These are phyloP conservation scores for Cladobotryum mycophilum DNA, from an alignment of 2,329 filamentous ascomycete species.

Conservation along the genomic window DNA sequence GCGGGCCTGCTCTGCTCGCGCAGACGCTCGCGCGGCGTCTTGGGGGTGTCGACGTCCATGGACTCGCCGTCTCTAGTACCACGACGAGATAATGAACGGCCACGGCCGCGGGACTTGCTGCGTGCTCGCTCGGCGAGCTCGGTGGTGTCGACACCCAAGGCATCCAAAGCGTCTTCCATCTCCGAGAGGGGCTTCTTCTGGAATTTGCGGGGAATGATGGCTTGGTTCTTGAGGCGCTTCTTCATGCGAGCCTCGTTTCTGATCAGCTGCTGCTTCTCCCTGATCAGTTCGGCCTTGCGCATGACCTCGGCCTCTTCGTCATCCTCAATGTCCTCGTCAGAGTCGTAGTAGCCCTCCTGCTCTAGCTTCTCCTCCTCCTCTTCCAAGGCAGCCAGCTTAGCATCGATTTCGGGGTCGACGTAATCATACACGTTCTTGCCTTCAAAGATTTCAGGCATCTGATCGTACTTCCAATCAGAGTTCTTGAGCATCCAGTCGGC, in stretches of 20 bases:
- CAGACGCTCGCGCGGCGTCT: conserved; percentile 50
- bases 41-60: conserved; percentile 64
- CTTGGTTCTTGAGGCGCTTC: conserved; percentile 95
- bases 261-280: conserved; percentile 88
- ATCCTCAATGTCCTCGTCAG: conserved; percentile 74
- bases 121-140: conserved; percentile 68
- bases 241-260: conserved; percentile 92
- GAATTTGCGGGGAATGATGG: conserved; percentile 78
- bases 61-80: conserved; percentile 59
- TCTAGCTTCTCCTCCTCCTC: conserved; percentile 93
- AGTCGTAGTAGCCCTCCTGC: conserved; percentile 89
- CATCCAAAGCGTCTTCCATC: conserved; percentile 79
- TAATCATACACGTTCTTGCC: conserved; percentile 98
- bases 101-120: conserved; percentile 56
- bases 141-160: conserved; percentile 77
- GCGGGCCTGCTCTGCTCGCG: conserved; percentile 67
- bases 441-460: conserved; percentile 87
- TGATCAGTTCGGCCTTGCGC: conserved; percentile 90
- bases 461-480: conserved; percentile 92
- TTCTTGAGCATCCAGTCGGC: conserved; percentile 83
- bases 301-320: conserved; percentile 81
- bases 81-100: conserved; percentile 59
- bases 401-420: conserved; percentile 92
- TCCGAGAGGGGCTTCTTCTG: conserved; percentile 77
- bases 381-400: conserved; percentile 84